Evolutionary conservation across 108 stramenopile genomes (phyloP).

Genomic region (Seminavis robusta): DNA sequence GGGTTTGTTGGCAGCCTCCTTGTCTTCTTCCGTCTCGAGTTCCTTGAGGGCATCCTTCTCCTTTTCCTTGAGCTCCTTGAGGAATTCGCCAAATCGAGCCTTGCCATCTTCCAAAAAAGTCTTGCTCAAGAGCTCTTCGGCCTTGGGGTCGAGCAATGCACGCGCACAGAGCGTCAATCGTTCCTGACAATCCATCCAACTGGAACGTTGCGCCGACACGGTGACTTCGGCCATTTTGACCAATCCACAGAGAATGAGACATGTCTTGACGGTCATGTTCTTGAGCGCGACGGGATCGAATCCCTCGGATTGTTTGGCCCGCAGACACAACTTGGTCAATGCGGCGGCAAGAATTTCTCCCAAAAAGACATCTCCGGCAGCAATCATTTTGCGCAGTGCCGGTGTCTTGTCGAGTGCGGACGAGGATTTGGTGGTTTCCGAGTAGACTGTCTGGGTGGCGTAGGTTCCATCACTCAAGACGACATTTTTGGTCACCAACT

Average conservation of each 20-base stretch:
- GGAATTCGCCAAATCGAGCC: conserved; percentile 62
- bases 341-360: conserved; percentile 82
- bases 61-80: conserved; percentile 73
- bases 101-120: conserved; percentile 79
- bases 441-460: conserved; percentile 92
- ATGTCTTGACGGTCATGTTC: conserved; percentile 69
- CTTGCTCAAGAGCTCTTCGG: conserved; percentile 57
- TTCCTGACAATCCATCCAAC: conserved; percentile 86
- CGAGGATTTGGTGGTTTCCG: conserved; percentile 41
- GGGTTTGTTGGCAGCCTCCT: conserved; percentile 5
- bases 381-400: conserved; percentile 81
- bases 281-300: conserved; percentile 49
- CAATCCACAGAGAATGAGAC: conserved; percentile 84
- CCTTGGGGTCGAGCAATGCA: conserved; percentile 87
- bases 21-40: conserved; percentile 45
- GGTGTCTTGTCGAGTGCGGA: conserved; percentile 65
- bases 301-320: conserved; percentile 44
- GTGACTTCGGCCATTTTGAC: conserved; percentile 85
- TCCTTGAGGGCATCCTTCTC: conserved; percentile 56
- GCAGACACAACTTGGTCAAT: conserved; percentile 93
- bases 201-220: conserved; percentile 69
- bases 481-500: conserved; percentile 91
- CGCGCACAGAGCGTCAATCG: conserved; percentile 86
- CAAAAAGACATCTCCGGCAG: conserved; percentile 92
- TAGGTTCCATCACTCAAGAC: conserved; percentile 98